Conservation (phyloP, 495 filamentous ascomycete species). For the Melanomma pulvis-pyrius region DNA sequence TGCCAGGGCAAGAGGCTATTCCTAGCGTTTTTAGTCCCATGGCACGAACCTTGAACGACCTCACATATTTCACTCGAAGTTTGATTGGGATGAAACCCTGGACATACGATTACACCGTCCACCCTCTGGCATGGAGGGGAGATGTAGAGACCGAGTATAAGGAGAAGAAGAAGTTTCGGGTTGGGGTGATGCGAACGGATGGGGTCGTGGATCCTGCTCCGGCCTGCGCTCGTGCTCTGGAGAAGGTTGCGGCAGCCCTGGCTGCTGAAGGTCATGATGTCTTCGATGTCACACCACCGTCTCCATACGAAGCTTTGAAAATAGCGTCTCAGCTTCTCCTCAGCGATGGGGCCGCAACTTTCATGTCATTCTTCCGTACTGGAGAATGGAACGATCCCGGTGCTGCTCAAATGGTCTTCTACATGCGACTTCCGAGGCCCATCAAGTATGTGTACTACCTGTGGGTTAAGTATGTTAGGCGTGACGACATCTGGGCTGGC, state of each 20-base stretch:
- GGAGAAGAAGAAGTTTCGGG: constrained; percentile 62
- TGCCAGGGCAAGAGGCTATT: constrained; percentile 93
- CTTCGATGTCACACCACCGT: constrained; percentile 67
- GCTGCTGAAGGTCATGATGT: constrained; percentile 73
- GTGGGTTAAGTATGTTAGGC: constrained; percentile 79
- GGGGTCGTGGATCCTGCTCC: constrained; percentile 87
- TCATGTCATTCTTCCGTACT: constrained; percentile 70
- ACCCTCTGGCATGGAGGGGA: constrained; percentile 79
- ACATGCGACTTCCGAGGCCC: constrained; percentile 73
- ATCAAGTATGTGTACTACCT: constrained; percentile 86
- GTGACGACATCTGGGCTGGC: constrained; percentile 77
- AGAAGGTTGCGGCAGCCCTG: constrained; percentile 69
- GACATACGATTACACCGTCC: constrained; percentile 85
- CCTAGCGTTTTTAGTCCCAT: constrained; percentile 90
- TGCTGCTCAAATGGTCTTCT: constrained; percentile 68
- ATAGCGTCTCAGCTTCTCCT: constrained; percentile 86
- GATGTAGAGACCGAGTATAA: constrained; percentile 61
- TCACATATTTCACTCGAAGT: constrained; percentile 81
- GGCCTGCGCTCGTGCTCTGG: constrained; percentile 77
- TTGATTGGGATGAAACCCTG: constrained; percentile 86
- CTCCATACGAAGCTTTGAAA: constrained; percentile 72
- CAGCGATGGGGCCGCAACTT: constrained; percentile 83
- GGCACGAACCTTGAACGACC: constrained; percentile 82
- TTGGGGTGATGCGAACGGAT: constrained; percentile 81
- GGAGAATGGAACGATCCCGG: constrained; percentile 84